Evolutionary conservation across 805 yeast genomes (phyloP).

Genomic region (Candida boidinii): DNA sequence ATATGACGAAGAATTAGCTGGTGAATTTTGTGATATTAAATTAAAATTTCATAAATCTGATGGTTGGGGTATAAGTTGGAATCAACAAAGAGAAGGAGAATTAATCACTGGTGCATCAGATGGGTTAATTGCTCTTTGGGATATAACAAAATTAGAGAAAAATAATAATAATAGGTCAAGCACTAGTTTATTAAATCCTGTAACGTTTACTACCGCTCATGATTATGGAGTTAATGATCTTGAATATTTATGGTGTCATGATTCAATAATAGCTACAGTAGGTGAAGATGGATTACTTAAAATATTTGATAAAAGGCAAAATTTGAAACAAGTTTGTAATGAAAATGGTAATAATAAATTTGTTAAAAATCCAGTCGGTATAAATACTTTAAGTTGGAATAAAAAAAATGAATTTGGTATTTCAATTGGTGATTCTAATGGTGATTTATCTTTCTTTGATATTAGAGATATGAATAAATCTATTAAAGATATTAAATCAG

Average conservation of each 20-base stretch:
- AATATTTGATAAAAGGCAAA: slow-evolving; percentile 45
- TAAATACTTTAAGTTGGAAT: slow-evolving; percentile 56
- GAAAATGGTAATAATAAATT: background rate
- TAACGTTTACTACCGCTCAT: slow-evolving; percentile 21
- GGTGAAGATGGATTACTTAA: slow-evolving; percentile 53
- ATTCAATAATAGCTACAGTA: slow-evolving; percentile 50
- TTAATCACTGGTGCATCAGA: slow-evolving; percentile 54
- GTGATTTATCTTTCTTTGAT: slow-evolving; percentile 57
- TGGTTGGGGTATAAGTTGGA: slow-evolving; percentile 74
- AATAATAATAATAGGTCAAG: slow-evolving; percentile 4
- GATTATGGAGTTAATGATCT: slow-evolving; percentile 59
- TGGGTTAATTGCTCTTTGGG: slow-evolving; percentile 62
- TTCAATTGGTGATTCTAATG: slow-evolving; percentile 62
- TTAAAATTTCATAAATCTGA: slow-evolving; percentile 34
- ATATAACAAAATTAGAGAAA: slow-evolving; percentile 36
- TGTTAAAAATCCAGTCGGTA: slow-evolving; percentile 19
- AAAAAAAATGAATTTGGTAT: slow-evolving; percentile 44
- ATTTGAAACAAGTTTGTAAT: background rate
- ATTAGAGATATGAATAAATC: slow-evolving; percentile 35
- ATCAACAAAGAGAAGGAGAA: slow-evolving; percentile 47
- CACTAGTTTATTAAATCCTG: slow-evolving; percentile 10
- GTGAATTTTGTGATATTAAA: slow-evolving; percentile 15
- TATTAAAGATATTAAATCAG: slow-evolving; percentile 14
- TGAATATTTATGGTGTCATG: slow-evolving; percentile 59
- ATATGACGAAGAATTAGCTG: slow-evolving; percentile 7